Evolutionary conservation across 306 rosid species (phyloP).

Genomic region (Pyrus communis): DNA sequence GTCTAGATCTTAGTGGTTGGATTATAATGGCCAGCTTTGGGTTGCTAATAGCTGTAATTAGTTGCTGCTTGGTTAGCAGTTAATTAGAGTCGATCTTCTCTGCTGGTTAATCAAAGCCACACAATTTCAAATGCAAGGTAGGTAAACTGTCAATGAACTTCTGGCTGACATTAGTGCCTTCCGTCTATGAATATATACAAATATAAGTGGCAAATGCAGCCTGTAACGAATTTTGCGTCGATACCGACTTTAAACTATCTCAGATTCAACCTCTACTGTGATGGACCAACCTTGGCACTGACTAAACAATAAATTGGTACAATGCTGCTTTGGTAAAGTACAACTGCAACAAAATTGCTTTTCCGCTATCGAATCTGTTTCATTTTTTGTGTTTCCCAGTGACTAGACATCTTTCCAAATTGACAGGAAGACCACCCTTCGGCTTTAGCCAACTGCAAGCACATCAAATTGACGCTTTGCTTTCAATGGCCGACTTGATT

Average conservation of each 20-base stretch:
- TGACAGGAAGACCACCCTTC: slow-evolving; percentile 1
- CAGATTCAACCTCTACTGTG: background rate
- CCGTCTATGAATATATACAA: background rate
- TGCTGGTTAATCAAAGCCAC: too few relatives aligned
- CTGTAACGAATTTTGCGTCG: background rate
- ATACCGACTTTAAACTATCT: background rate
- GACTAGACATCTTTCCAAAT: background rate
- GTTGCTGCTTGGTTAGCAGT: too few relatives aligned
- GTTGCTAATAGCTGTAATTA: too few relatives aligned
- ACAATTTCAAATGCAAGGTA: background rate
- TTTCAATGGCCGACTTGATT: slow-evolving; percentile 50
- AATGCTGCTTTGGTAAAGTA: background rate
- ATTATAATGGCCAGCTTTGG: too few relatives aligned
- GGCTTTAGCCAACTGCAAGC: background rate
- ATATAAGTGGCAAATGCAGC: background rate
- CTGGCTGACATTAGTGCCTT: background rate
- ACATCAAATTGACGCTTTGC: slow-evolving; percentile 41
- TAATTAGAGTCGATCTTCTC: too few relatives aligned
- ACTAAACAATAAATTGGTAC: background rate
- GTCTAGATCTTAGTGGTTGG: too few relatives aligned
- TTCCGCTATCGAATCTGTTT: background rate
- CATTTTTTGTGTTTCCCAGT: background rate
- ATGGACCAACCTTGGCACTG: background rate
- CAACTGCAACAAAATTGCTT: background rate
- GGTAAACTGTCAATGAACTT: background rate